phyloP scores from a whole-genome alignment of 192 early-diverging fungal genomes.

The Umbelopsis sp. region DNA sequence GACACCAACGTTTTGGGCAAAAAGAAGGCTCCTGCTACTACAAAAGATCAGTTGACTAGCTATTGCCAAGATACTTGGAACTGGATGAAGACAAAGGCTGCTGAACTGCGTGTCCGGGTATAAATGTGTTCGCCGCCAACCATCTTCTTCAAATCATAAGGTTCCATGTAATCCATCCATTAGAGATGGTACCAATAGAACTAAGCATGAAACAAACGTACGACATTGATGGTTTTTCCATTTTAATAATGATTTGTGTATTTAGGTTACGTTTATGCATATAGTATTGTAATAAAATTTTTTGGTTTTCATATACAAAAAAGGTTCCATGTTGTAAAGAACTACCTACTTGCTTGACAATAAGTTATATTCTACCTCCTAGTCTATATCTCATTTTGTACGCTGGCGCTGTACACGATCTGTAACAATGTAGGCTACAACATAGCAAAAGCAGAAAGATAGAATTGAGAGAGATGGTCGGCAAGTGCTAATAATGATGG shows the following conservation, averaged over 20 bases:
- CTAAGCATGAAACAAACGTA: too few relatives aligned
- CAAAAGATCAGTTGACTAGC: not conserved
- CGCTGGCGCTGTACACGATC: not conserved
- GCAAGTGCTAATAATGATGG: slow-evolving; percentile 3
- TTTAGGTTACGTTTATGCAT: too few relatives aligned
- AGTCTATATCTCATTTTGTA: not conserved
- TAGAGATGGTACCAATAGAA: too few relatives aligned
- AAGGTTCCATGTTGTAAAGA: too few relatives aligned
- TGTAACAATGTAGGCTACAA: not conserved
- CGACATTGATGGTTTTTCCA: too few relatives aligned
- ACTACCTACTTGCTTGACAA: too few relatives aligned
- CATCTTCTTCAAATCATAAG: too few relatives aligned
- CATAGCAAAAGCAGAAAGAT: slow-evolving; percentile 4
- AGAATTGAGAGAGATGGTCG: not conserved
- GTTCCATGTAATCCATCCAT: too few relatives aligned
- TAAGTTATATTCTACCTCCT: not conserved
- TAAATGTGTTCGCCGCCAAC: too few relatives aligned
- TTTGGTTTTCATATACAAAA: too few relatives aligned
- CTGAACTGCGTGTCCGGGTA: not conserved
- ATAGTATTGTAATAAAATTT: too few relatives aligned
- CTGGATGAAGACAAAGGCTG: not conserved
- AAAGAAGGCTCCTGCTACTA: not conserved
- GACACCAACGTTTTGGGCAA: not conserved
- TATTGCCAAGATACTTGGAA: not conserved
- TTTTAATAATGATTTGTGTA: too few relatives aligned